A percentile compares a stretch with the other conserved stretches of the same genome.
Evolutionary conservation across 2,329 filamentous ascomycete species (phyloP).

Genomic region (Scytalidium sp.): DNA sequence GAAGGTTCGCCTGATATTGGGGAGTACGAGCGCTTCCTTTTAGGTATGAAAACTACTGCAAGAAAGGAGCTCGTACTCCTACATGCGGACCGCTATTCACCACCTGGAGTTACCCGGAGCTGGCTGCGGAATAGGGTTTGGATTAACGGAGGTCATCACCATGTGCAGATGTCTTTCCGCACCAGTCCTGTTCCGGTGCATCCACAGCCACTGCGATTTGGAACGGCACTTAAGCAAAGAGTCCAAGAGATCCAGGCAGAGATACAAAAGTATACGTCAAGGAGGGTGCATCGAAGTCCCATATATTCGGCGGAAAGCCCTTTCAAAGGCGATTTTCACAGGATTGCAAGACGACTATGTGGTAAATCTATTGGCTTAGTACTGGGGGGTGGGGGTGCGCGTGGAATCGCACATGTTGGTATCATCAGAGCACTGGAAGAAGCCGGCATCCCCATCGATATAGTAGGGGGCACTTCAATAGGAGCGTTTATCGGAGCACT

Average conservation of each 20-base stretch:
- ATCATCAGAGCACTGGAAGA: constrained; percentile 95
- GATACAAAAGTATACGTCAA: constrained; percentile 96
- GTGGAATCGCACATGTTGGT: constrained; percentile 89
- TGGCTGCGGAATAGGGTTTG: constrained; percentile 93
- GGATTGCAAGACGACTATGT: constrained; percentile 82
- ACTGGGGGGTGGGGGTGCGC: constrained; percentile 86
- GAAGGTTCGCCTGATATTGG: constrained; percentile 88
- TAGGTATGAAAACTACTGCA: constrained; percentile 96
- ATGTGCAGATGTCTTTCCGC: constrained; percentile 92
- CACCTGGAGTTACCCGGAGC: constrained; percentile 77
- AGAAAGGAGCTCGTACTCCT: constrained; percentile 88
- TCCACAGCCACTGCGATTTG: constrained; percentile 72
- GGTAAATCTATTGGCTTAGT: constrained; percentile 94
- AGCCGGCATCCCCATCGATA: constrained; percentile 91
- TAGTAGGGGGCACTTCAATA: constrained; percentile 94
- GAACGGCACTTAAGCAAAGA: constrained; percentile 82
- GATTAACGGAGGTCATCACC: constrained; percentile 97
- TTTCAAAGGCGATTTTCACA: constrained; percentile 95
- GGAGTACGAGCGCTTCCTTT: constrained; percentile 92
- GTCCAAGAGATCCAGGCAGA: constrained; percentile 95
- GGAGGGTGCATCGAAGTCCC: constrained; percentile 82
- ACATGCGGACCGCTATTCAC: constrained; percentile 84
- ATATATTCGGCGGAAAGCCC: constrained; percentile 89
- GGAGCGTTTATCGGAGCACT: constrained; percentile 92
- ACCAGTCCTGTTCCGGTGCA: constrained; percentile 74